These are phyloP conservation scores for Penicillium flavigenum DNA, from an alignment of 495 filamentous ascomycete genomes.

Conservation along the genomic window DNA sequence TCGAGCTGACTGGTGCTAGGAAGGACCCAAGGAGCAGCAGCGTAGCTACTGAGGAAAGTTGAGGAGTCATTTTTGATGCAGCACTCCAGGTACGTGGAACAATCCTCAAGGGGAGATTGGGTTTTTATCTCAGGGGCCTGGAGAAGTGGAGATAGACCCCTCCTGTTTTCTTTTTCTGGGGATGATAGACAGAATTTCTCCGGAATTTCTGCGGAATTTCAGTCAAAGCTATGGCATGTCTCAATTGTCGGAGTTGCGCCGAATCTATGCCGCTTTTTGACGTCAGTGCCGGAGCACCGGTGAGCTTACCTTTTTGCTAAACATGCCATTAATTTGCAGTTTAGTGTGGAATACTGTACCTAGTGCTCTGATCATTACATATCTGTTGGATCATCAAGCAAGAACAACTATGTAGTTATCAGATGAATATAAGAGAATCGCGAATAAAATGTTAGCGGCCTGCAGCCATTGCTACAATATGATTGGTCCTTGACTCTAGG, in stretches of 20 bases:
- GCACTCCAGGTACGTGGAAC: neutral
- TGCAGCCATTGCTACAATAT: neutral
- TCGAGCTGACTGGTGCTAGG: constrained; percentile 2
- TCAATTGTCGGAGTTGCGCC: neutral
- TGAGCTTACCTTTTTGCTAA: neutral
- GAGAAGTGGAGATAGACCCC: constrained; percentile 1
- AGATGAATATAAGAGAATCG: neutral
- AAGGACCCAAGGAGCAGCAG: constrained; percentile 1
- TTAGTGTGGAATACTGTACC: too few relatives aligned
- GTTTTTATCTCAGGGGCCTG: constrained; percentile 2
- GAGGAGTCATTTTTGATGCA: neutral
- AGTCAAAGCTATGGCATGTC: neutral
- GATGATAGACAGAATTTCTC: neutral
- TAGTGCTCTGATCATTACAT: neutral
- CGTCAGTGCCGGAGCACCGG: neutral
- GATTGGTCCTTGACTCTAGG: neutral
- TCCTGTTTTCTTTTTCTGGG: neutral
- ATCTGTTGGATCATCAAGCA: neutral
- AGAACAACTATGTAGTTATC: neutral
- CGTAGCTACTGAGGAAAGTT: neutral
- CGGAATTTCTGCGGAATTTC: neutral
- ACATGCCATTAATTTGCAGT: neutral
- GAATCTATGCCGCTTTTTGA: neutral
- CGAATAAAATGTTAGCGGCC: neutral
- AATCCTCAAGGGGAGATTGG: neutral